Evolutionary conservation across 495 filamentous ascomycete genomes (phyloP), one percentile per base, ranked within the genome.

Genomic region (Clavariopsis aquatica): DNA sequence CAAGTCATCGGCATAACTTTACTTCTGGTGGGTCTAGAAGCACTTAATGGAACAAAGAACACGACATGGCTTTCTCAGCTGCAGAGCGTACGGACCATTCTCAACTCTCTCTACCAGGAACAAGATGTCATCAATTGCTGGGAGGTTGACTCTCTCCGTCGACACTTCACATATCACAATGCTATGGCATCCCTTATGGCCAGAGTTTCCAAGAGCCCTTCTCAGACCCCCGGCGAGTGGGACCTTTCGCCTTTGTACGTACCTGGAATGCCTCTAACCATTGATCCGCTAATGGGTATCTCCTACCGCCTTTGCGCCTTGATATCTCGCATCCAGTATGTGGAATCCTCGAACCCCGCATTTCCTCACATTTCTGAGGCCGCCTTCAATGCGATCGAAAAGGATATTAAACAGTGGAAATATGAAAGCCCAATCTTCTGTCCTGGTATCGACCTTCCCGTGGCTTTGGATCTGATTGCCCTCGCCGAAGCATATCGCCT

Each of bases 101-200:
- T 67, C 19, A 58, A 58, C 34, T 41, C 49, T 7, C 22, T 67
- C 12, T 62, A 60, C 17, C 19, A 20, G 2, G 41, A 62, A 22
- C 36, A 31, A 6, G 19, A 24, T 19, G 13, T n/a, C 36, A 55
- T 34, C 1, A 31, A 57, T 15, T 57, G 54, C 20, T 51, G 55
- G 54, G 60, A 64, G 41, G 19, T 69, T 7, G 66, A 64, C 17
- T 64, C 49, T 8, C 54, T 69, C 1, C 55, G 56, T 19, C 19
- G 66, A 24, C 66, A 69, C 56, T 64, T 69, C 47, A 69, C 66
- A 10, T 69, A 69, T 27, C 60, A 69, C 55, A 47, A 69, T 51
- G 61, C 38, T 17, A 64, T 64, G 60, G 60, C 60, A 12, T 60
- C 66, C 5, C 28, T 69, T 1, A 69, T 69, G 66, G 36, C 36